phyloP scores from a whole-genome alignment of 768 basidiomycete species.

The Melanogaster broomeanus region DNA sequence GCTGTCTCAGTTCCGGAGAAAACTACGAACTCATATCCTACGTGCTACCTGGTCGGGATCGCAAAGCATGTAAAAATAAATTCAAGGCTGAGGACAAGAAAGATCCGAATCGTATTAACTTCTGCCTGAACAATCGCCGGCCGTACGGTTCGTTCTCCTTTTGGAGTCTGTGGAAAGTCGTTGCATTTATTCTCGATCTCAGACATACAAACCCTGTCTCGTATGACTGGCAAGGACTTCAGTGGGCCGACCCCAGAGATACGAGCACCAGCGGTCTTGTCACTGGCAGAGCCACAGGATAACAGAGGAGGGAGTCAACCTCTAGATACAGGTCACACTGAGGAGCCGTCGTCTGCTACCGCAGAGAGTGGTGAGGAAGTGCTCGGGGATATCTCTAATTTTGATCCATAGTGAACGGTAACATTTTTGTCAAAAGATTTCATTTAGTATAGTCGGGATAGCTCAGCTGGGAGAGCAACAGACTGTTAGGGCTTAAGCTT shows the following conservation, averaged over 20 bases:
- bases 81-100: conserved; percentile 89
- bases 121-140: conserved; percentile 70
- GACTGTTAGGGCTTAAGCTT: too few relatives aligned
- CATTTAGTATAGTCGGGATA: conserved; percentile 52
- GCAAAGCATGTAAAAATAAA: conserved; percentile 91
- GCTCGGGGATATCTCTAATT: conserved; percentile 31
- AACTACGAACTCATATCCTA: conserved; percentile 92
- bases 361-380: conserved; percentile 30
- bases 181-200: not conserved
- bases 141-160: conserved; percentile 63
- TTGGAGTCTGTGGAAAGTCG: not conserved
- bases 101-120: conserved; percentile 73
- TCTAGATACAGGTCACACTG: conserved; percentile 11
- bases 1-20: conserved; percentile 85
- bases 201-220: conserved; percentile 75
- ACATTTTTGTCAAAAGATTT: not conserved
- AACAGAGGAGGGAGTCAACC: not conserved
- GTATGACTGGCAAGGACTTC: conserved; percentile 86
- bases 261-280: conserved; percentile 38
- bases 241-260: conserved; percentile 80
- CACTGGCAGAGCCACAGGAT: conserved; percentile 30
- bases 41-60: conserved; percentile 79
- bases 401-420: conserved; percentile 14
- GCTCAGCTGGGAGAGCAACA: conserved; percentile 78
- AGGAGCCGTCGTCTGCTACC: conserved; percentile 37